Evolutionary conservation across 1,139 yeast species (phyloP).

Genomic region (Nematodospora anomalae): DNA sequence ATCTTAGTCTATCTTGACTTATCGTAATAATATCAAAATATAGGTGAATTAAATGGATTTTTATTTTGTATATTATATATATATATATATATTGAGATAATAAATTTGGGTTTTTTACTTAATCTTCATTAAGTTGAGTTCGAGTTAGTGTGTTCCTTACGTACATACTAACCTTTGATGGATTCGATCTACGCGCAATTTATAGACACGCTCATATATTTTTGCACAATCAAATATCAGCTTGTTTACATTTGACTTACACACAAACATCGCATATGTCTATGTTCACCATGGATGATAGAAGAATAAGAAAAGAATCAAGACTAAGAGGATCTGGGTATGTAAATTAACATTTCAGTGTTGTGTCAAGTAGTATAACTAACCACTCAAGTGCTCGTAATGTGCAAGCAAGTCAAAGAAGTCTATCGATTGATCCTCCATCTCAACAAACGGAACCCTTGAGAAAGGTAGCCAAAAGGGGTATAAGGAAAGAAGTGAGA

Average conservation of each 20-base stretch:
- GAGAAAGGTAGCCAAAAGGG: slow-evolving; percentile 12
- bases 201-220: too few species aligned
- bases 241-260: slow-evolving; percentile 1
- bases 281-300: slow-evolving; percentile 11
- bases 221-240: too few species aligned
- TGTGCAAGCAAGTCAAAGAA: slow-evolving; percentile 8
- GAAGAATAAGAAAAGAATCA: slow-evolving; percentile 25
- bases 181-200: neutral
- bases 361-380: slow-evolving; percentile 4
- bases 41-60: neutral
- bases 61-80: neutral
- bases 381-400: slow-evolving; percentile 13
- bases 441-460: too few species aligned
- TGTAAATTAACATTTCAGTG: slow-evolving; percentile 16
- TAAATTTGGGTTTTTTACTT: neutral
- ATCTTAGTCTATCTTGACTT: neutral
- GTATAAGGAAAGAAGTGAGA: slow-evolving; percentile 25
- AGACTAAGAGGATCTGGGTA: slow-evolving; percentile 47
- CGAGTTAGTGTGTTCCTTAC: too few species aligned
- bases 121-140: neutral
- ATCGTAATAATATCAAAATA: too few species aligned
- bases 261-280: neutral
- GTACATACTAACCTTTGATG: too few species aligned
- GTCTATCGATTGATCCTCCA: neutral
- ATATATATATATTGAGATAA: neutral